These are phyloP conservation scores for Botryotinia convoluta DNA, from an alignment of 2,329 filamentous ascomycete genomes.

Conservation along the genomic window DNA sequence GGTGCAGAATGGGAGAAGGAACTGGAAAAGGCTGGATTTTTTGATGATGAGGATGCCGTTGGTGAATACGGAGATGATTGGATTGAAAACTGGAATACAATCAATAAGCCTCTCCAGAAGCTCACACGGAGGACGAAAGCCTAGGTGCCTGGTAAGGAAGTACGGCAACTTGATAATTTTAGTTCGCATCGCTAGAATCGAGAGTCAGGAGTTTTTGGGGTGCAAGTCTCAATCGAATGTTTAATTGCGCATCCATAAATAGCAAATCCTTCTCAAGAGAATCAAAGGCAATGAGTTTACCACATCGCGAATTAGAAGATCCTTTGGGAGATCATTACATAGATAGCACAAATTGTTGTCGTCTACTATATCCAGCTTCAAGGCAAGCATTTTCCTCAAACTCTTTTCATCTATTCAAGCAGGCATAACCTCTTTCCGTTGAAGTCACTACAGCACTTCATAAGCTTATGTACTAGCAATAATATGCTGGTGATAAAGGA, in stretches of 20 bases:
- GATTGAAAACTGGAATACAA: conserved; percentile 9
- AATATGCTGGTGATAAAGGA: too few species aligned
- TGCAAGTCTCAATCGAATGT: neutral
- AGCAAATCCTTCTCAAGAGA: neutral
- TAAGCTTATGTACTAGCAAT: neutral
- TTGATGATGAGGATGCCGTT: neutral
- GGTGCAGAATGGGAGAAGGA: conserved; percentile 7
- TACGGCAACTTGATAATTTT: neutral
- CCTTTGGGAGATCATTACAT: neutral
- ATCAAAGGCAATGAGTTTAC: neutral
- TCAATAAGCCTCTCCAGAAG: neutral
- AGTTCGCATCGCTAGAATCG: neutral
- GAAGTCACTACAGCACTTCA: neutral
- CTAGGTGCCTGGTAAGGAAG: too few species aligned
- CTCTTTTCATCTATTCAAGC: neutral
- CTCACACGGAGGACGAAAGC: neutral
- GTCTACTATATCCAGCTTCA: too few species aligned
- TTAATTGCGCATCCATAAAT: neutral
- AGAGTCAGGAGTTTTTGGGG: neutral
- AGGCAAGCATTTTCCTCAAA: neutral
- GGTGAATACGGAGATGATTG: conserved; percentile 14
- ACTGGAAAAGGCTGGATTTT: conserved; percentile 5
- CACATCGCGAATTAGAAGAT: neutral
- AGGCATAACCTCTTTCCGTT: neutral
- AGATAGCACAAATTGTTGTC: neutral